Percentiles rank a stretch among this genome's conserved stretches.
Evolutionary conservation across 805 yeast genomes (phyloP).

Genomic region (Ascoidea tarda): DNA sequence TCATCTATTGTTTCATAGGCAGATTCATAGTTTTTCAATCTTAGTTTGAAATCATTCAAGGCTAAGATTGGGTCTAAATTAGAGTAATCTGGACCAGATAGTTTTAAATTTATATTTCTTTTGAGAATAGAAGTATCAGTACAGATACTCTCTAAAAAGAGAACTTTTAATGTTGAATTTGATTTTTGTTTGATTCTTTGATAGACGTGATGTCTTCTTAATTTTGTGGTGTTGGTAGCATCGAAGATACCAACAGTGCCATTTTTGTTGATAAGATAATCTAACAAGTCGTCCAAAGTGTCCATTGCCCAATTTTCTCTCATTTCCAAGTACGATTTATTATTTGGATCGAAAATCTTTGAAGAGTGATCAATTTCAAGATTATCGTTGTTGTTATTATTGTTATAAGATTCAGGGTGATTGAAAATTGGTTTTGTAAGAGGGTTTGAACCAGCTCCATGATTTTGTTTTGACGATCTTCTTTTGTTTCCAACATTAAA

Average conservation of each 20-base stretch:
- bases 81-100: constrained; percentile 42
- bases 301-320: constrained; percentile 33
- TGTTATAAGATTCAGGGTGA: background rate
- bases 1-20: constrained; percentile 37
- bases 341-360: constrained; percentile 25
- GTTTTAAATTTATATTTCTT: constrained; percentile 18
- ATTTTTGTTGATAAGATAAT: constrained; percentile 17
- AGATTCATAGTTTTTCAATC: constrained; percentile 35
- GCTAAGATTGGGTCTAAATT: constrained; percentile 54
- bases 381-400: constrained; percentile 10
- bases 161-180: constrained; percentile 20
- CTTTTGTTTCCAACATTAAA: constrained; percentile 62
- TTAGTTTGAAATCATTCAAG: constrained; percentile 23
- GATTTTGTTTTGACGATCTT: constrained; percentile 31
- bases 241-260: constrained; percentile 36
- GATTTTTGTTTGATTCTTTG: constrained; percentile 22
- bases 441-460: constrained; percentile 17
- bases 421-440: background rate
- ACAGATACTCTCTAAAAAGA: constrained; percentile 26
- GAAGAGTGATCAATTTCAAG: constrained; percentile 19
- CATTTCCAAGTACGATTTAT: constrained; percentile 19
- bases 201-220: constrained; percentile 25
- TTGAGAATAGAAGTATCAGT: constrained; percentile 15
- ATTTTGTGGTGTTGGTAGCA: constrained; percentile 35
- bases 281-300: constrained; percentile 23